Conservation (phyloP, 202 grass and related monocot species). For the Zoysia matrella region DNA sequence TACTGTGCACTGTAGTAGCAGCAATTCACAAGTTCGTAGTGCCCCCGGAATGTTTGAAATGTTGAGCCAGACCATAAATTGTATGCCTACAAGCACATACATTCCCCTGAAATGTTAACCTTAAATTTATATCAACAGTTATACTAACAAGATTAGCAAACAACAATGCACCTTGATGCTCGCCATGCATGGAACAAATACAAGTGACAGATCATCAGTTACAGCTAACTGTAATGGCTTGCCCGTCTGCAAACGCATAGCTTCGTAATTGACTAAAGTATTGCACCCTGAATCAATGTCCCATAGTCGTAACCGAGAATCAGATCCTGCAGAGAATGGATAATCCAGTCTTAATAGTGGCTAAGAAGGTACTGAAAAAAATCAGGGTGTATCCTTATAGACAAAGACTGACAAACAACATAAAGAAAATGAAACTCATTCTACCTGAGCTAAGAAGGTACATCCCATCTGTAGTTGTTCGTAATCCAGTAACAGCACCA, state of each 20-base stretch:
- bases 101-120: conserved; percentile 22
- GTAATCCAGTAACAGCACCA: conserved; percentile 90
- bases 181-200: conserved; percentile 92
- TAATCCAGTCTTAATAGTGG: conserved; percentile 28
- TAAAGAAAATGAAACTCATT: conserved; percentile 23
- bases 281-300: conserved; percentile 88
- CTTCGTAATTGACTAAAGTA: conserved; percentile 90
- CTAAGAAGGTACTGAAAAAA: background rate
- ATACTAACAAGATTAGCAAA: conserved; percentile 41
- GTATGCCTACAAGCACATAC: conserved; percentile 64
- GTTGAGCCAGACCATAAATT: conserved; percentile 76
- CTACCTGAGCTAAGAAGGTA: conserved; percentile 96
- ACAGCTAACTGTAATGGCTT: conserved; percentile 84
- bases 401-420: conserved; percentile 3
- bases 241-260: conserved; percentile 74
- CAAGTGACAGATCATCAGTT: conserved; percentile 72
- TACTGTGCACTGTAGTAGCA: conserved; percentile 72
- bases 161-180: conserved; percentile 68
- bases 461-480: conserved; percentile 82
- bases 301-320: conserved; percentile 91
- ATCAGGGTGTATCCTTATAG: conserved; percentile 3
- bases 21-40: conserved; percentile 92
- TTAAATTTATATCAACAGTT: conserved; percentile 16
- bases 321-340: conserved; percentile 67
- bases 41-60: conserved; percentile 67